phyloP scores from a whole-genome alignment of 1,284 basidiomycete genomes.

The Prillingera fragicola region DNA sequence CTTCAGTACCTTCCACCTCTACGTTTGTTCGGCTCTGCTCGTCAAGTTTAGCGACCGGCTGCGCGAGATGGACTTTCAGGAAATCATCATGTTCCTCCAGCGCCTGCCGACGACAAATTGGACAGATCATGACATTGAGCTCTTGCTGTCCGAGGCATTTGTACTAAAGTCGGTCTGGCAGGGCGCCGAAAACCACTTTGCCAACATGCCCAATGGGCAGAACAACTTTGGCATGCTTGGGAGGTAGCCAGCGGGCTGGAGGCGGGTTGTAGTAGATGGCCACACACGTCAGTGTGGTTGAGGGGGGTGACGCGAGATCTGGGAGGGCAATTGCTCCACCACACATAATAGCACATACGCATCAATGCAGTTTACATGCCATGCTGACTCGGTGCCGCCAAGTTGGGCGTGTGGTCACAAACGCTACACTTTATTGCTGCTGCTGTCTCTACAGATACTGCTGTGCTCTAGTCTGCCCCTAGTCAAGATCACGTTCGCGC shows the following conservation, averaged over 20 bases:
- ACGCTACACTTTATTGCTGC: too few relatives aligned
- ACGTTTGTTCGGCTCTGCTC: constrained; percentile 91
- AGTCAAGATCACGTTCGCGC: constrained; percentile 10
- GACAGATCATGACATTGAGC: constrained; percentile 91
- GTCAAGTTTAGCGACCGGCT: constrained; percentile 86
- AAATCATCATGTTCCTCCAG: constrained; percentile 98
- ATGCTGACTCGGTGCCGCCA: neutral
- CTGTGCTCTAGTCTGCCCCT: too few relatives aligned
- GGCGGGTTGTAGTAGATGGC: neutral
- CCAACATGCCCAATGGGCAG: constrained; percentile 31
- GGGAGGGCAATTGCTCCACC: too few relatives aligned
- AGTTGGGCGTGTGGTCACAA: neutral
- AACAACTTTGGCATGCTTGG: constrained; percentile 43
- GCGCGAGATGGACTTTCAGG: constrained; percentile 91
- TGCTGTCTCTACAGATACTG: too few relatives aligned
- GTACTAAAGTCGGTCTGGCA: constrained; percentile 91
- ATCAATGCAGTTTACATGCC: neutral
- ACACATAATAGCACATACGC: neutral
- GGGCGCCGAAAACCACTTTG: constrained; percentile 85
- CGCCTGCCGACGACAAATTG: constrained; percentile 90
- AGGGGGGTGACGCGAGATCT: too few relatives aligned
- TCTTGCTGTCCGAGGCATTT: constrained; percentile 92
- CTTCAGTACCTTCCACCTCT: constrained; percentile 93
- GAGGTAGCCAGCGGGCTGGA: constrained; percentile 13
- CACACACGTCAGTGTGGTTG: too few relatives aligned